Evolutionary conservation across 352 stramenopile species (phyloP), one percentile per base, ranked within the genome.

Genomic region (Aphanomyces euteiches): DNA sequence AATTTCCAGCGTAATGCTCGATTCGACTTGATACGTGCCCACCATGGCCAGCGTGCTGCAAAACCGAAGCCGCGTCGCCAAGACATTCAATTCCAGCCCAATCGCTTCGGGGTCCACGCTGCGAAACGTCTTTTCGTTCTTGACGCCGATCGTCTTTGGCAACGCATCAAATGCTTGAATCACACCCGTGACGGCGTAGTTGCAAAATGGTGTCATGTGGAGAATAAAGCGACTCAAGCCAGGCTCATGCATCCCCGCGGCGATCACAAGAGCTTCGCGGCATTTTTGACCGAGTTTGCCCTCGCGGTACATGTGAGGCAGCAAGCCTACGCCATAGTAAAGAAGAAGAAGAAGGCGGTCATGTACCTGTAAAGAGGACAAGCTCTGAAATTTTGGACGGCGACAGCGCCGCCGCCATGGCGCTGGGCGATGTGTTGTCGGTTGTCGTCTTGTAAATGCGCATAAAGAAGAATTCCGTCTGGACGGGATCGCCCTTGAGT

Each of bases 391-490:
- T 77, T 58, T 88, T 79, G 37, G 78, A 73, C 40, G 76, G 72
- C 57, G 75, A 73, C 34, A 67, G 39, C 53, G 48, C 48, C 53
- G 71, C 40, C 28, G 28, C 28, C 28, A 28, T 28, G 0, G 28
- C 28, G 28, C 28, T 28, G 28, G 28, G 28, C 28, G 73, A 83
- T 19, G 78, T 77, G 13, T 61, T 12, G 54, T 39, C 54, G 7
- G 17, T 12, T 39, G 83, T 74, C 67, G 88, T 74, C 48, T 76
- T 64, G 59, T 90, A 83, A 5, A 83, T 83, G 47, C 91, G 80
- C 15, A 90, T 72, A 56, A 95, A 93, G 71, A 95, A 95, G 69
- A 95, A 92, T 63, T 95, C 87, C 17, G 84, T 93, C 77, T 95
- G 87, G 43, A 93, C 86, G 4, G 85, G 87, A 53, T 95, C 85